These are phyloP conservation scores for Lophiostoma macrostomum DNA, from an alignment of 495 filamentous ascomycete species.

Conservation along the genomic window DNA sequence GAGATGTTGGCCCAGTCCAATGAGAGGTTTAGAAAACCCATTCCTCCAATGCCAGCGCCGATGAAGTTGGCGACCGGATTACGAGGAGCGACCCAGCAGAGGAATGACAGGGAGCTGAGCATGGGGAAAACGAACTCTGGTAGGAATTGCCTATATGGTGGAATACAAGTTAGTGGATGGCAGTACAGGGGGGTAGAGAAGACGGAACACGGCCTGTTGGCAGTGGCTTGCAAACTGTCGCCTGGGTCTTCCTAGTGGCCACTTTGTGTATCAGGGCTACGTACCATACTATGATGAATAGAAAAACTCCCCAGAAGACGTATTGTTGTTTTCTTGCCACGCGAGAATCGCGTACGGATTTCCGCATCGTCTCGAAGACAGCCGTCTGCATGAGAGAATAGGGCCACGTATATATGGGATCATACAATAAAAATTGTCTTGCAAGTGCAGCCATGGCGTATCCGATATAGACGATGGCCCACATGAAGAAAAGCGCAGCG, in stretches of 20 bases:
- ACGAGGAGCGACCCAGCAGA: slow-evolving; percentile 60
- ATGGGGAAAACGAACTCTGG: slow-evolving; percentile 58
- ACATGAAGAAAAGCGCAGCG: slow-evolving; percentile 57
- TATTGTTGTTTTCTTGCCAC: slow-evolving; percentile 52
- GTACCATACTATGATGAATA: slow-evolving; percentile 53
- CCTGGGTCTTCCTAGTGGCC: no score
- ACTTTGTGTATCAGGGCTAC: no score
- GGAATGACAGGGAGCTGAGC: slow-evolving; percentile 54
- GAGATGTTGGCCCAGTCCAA: slow-evolving; percentile 57
- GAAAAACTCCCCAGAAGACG: slow-evolving; percentile 52
- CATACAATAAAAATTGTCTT: slow-evolving; percentile 53
- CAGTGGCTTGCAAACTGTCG: no score
- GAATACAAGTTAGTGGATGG: no score
- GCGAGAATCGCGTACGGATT: slow-evolving; percentile 40
- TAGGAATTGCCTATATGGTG: slow-evolving; percentile 60
- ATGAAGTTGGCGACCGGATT: slow-evolving; percentile 57
- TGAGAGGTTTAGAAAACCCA: slow-evolving; percentile 57
- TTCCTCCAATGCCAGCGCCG: slow-evolving; percentile 55
- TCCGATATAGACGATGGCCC: slow-evolving; percentile 53
- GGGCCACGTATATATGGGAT: slow-evolving; percentile 53
- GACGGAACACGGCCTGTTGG: no score
- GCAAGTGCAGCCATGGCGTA: slow-evolving; percentile 56
- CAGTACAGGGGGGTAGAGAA: no score
- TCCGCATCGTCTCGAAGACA: slow-evolving; percentile 55
- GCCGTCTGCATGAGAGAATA: slow-evolving; percentile 53